A percentile compares a stretch with the other conserved stretches of the same genome.
Conservation (phyloP, 2,329 filamentous ascomycete species). For the Colletotrichum plurivorum region DNA sequence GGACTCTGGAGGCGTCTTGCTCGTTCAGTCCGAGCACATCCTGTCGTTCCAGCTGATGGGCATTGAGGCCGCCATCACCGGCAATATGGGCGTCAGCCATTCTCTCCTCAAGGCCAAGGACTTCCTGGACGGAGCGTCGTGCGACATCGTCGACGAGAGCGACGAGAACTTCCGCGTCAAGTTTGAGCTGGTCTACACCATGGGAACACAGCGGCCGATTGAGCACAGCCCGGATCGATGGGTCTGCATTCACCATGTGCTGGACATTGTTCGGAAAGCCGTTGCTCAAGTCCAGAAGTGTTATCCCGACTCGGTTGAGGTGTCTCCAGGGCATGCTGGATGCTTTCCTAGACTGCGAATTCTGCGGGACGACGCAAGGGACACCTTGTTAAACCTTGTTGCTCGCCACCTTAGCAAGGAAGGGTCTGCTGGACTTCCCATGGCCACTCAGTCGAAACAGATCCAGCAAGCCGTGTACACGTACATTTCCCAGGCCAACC, state of each 20-base stretch:
- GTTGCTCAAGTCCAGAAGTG: constrained; percentile 47
- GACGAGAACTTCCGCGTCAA: constrained; percentile 74
- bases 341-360: constrained; percentile 66
- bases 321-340: constrained; percentile 48
- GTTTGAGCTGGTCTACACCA: constrained; percentile 75
- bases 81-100: constrained; percentile 47
- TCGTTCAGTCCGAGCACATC: constrained; percentile 75
- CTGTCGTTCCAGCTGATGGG: constrained; percentile 76
- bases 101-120: constrained; percentile 57
- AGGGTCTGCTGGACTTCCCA: constrained; percentile 59
- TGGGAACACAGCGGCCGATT: constrained; percentile 65
- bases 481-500: constrained; percentile 59
- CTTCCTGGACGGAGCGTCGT: constrained; percentile 58
- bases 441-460: constrained; percentile 51
- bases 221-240: constrained; percentile 70
- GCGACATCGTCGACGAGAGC: constrained; percentile 76
- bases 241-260: constrained; percentile 66
- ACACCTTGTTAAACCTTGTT: constrained; percentile 49
- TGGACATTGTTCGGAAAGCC: constrained; percentile 57
- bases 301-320: constrained; percentile 58
- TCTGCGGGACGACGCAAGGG: constrained; percentile 51
- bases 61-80: constrained; percentile 60
- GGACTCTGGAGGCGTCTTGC: constrained; percentile 65
- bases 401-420: constrained; percentile 57
- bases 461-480: constrained; percentile 51